Evolutionary conservation across 352 stramenopile species (phyloP).

Genomic region (Peronospora belbahrii): DNA sequence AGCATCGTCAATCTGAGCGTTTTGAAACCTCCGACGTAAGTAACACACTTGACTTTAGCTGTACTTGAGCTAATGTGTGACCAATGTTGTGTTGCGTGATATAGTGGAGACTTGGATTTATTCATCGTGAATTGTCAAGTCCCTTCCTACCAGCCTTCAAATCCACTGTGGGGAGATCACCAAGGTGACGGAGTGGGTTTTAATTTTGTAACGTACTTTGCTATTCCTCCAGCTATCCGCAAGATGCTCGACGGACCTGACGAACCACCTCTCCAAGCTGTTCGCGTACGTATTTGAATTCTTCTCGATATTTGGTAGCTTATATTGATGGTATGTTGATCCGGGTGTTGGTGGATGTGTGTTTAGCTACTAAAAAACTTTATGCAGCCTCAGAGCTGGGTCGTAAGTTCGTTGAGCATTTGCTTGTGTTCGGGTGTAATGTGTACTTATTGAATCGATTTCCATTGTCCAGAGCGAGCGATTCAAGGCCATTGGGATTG

Average conservation of each 20-base stretch:
- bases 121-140: slow-evolving; percentile 84
- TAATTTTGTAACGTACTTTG: slow-evolving; percentile 79
- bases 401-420: slow-evolving; percentile 14
- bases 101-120: slow-evolving; percentile 39
- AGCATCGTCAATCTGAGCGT: slow-evolving; percentile 54
- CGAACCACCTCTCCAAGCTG: slow-evolving; percentile 37
- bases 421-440: too few relatives aligned
- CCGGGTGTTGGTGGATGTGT: neutral
- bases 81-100: neutral
- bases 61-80: neutral
- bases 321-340: neutral
- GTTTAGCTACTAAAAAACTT: slow-evolving; percentile 31
- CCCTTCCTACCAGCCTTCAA: slow-evolving; percentile 75
- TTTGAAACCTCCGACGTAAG: slow-evolving; percentile 29
- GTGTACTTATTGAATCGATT: neutral
- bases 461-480: slow-evolving; percentile 44
- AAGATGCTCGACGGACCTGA: slow-evolving; percentile 35
- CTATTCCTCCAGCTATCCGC: slow-evolving; percentile 49
- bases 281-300: slow-evolving; percentile 25
- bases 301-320: neutral
- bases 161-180: slow-evolving; percentile 75
- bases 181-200: slow-evolving; percentile 63
- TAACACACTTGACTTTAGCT: neutral
- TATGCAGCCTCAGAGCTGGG: slow-evolving; percentile 28
- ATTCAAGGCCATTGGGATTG: slow-evolving; percentile 78